Conservation (phyloP, 495 filamentous ascomycete genomes). For the Aspergillus funiculosus region DNA sequence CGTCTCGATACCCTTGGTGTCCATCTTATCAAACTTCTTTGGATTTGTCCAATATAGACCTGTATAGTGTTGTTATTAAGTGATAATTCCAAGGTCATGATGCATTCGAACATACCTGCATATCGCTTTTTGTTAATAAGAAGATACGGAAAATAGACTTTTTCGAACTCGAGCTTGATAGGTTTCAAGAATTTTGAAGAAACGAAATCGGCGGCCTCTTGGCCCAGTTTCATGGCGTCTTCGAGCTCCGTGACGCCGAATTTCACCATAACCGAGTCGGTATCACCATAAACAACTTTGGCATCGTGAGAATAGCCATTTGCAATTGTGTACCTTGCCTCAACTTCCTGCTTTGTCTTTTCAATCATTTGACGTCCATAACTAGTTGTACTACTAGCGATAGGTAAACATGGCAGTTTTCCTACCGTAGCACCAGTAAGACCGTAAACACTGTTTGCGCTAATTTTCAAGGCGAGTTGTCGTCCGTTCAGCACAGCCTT, state of each 20-base stretch:
- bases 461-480: constrained; percentile 93
- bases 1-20: constrained; percentile 98
- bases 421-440: constrained; percentile 93
- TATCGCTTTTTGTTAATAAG: constrained; percentile 99
- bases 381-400: constrained; percentile 92
- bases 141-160: constrained; percentile 97
- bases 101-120: too few species aligned
- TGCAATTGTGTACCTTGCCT: constrained; percentile 77
- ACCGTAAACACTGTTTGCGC: constrained; percentile 97
- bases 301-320: constrained; percentile 94
- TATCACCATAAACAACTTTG: constrained; percentile 97
- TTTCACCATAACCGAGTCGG: constrained; percentile 99
- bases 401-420: constrained; percentile 90
- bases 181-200: constrained; percentile 89
- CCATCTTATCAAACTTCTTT: constrained; percentile 98
- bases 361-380: constrained; percentile 99
- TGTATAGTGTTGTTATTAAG: constrained; percentile 99
- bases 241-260: constrained; percentile 82
- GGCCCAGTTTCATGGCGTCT: constrained; percentile 87
- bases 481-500: constrained; percentile 97
- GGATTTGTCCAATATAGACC: constrained; percentile 95
- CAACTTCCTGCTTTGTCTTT: constrained; percentile 89
- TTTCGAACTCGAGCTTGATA: constrained; percentile 99
- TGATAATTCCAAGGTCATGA: too few species aligned
- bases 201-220: constrained; percentile 82